phyloP scores from a whole-genome alignment of 1,284 basidiomycete genomes.

The Puccinia triticina region DNA sequence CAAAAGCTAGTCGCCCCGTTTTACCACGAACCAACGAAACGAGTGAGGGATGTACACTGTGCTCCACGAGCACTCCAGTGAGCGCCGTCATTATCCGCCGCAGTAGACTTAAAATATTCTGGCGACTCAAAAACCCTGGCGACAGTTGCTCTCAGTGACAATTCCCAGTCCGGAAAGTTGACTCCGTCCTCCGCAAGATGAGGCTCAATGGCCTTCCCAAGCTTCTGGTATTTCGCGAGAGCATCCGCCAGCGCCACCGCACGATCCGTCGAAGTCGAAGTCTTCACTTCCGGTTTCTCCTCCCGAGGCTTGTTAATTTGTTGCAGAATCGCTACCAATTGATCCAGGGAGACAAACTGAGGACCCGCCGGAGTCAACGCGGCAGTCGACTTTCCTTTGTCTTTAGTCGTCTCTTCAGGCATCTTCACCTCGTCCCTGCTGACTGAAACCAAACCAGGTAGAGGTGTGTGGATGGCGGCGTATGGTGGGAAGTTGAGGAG shows the following conservation, averaged over 20 bases:
- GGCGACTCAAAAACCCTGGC: background rate
- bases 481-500: no score
- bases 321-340: no score
- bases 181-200: background rate
- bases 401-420: no score
- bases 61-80: background rate
- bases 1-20: background rate
- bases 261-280: background rate
- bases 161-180: background rate
- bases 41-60: background rate
- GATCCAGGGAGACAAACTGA: no score
- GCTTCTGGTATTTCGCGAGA: background rate
- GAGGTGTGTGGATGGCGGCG: no score
- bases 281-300: no score
- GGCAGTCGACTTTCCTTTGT: no score
- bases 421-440: no score
- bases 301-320: no score
- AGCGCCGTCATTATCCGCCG: background rate
- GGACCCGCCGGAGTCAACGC: no score
- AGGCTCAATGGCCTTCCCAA: background rate
- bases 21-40: background rate
- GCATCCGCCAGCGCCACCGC: background rate
- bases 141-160: background rate
- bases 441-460: no score
- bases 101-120: background rate